These are phyloP conservation scores for Diaporthe vaccinii DNA, from an alignment of 2,329 filamentous ascomycete genomes.

Conservation along the genomic window DNA sequence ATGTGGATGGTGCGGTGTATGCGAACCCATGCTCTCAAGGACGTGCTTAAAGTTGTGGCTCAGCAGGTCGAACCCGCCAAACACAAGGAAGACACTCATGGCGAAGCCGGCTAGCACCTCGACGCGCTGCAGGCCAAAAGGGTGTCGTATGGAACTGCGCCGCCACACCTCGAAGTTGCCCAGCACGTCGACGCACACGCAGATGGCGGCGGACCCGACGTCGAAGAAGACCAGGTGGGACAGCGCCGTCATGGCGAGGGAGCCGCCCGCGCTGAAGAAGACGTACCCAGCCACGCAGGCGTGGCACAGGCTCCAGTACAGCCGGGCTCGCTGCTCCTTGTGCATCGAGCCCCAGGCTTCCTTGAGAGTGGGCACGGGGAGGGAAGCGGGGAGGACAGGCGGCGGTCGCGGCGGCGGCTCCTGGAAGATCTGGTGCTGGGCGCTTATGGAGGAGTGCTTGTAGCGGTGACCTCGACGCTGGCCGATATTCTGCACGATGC, in stretches of 20 bases:
- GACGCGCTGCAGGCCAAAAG: slow-evolving; percentile 90
- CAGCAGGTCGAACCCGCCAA: slow-evolving; percentile 95
- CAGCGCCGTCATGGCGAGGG: slow-evolving; percentile 89
- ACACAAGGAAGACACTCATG: slow-evolving; percentile 95
- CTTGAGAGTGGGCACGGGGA: slow-evolving; percentile 89
- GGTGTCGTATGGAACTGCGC: slow-evolving; percentile 90
- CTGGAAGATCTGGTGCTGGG: slow-evolving; percentile 93
- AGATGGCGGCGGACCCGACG: slow-evolving; percentile 90
- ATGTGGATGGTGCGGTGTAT: slow-evolving; percentile 80
- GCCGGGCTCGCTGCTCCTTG: slow-evolving; percentile 83
- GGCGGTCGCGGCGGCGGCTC: slow-evolving; percentile 89
- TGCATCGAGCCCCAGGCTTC: slow-evolving; percentile 95
- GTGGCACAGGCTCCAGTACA: slow-evolving; percentile 93
- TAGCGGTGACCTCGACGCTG: slow-evolving; percentile 96
- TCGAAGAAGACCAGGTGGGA: slow-evolving; percentile 97
- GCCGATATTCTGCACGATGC: slow-evolving; percentile 77
- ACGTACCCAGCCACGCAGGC: slow-evolving; percentile 86
- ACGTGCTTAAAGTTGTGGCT: slow-evolving; percentile 94
- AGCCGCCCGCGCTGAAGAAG: slow-evolving; percentile 87
- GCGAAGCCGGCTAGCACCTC: slow-evolving; percentile 97
- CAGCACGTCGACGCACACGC: slow-evolving; percentile 91
- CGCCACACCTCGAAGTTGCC: slow-evolving; percentile 99
- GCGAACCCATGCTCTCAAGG: slow-evolving; percentile 79
- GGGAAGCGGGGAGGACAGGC: slow-evolving; percentile 88
- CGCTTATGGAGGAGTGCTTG: slow-evolving; percentile 94